Base-by-base conservation (phyloP, 208 protist species). In the Crithidia expoeki region DNA sequence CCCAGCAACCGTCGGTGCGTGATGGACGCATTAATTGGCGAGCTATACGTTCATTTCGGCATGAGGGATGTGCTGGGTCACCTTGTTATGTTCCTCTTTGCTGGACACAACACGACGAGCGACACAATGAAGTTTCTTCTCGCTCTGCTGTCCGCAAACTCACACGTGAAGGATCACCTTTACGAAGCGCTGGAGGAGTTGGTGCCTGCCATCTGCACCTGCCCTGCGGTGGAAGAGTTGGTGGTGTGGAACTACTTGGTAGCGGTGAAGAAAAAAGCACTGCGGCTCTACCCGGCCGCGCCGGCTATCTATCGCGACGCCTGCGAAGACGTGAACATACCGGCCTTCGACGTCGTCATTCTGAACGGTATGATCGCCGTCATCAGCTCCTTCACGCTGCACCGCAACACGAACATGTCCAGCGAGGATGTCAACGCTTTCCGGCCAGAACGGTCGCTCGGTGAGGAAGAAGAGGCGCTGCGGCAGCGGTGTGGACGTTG, bases 231-330 rank as follows among this genome's bases (percentile, higher is more conserved):
- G 32, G 80, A 89, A 47, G 68, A 77, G 74, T 69, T 89, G 6
- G 51, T 82, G 53, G 50, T 66, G 49, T 86, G 80, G 64, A 68
- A 83, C 34, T 86, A 86, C 69, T 75, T 89, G n/a, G 63, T 71
- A 12, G 84, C 77, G 19, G 74, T 85, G 33, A 68, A 84, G 55
- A 73, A 83, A 19, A 80, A 86, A 56, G 63, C 36, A 2, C 79
- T 89, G 67, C 80, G 84, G 16, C 36, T 89, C 46, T 89, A 81
- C 72, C 84, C 84, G 7, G 74, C 77, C 10, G 84, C 80, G 14
- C 84, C 84, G 27, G 73, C 86, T 40, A 70, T 89, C 55, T 89
- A 86, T 60, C 84, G 84, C 62, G 80, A 89, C 52, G 75, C 84
- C 7, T 36, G 62, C 30, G 63, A 79, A 21, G 74, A 80, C 55